Percentiles rank a stretch among this genome's conserved stretches.
These are phyloP conservation scores for Lachancea kluyveri DNA, from an alignment of 805 yeast genomes.

Conservation along the genomic window DNA sequence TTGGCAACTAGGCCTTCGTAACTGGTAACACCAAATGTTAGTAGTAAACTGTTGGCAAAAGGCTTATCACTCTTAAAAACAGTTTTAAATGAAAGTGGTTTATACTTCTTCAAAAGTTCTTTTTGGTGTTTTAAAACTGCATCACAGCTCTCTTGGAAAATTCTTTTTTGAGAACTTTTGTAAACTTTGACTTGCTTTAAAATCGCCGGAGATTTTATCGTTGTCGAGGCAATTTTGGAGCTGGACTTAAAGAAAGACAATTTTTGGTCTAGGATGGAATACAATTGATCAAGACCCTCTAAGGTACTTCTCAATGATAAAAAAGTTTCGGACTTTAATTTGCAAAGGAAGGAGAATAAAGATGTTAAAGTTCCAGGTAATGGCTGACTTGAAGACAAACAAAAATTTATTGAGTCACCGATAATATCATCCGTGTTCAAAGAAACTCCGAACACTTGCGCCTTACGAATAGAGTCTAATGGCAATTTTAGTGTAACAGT, in stretches of 20 bases:
- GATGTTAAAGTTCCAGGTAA: slow-evolving; percentile 42
- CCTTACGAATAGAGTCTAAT: slow-evolving; percentile 21
- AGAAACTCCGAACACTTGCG: slow-evolving; percentile 34
- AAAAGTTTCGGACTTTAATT: slow-evolving; percentile 40
- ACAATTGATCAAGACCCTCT: slow-evolving; percentile 54
- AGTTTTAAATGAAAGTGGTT: slow-evolving; percentile 45
- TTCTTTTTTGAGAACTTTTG: slow-evolving; percentile 41
- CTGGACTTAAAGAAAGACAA: slow-evolving; percentile 32
- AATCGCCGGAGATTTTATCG: slow-evolving; percentile 22
- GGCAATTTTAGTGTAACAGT: slow-evolving; percentile 56
- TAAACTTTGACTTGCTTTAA: slow-evolving; percentile 39
- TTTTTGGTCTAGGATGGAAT: slow-evolving; percentile 48
- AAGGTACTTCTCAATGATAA: slow-evolving; percentile 49
- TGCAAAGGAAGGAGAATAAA: slow-evolving; percentile 52
- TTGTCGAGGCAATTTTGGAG: slow-evolving; percentile 23
- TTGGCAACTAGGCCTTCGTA: slow-evolving; percentile 46
- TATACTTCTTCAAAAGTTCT: slow-evolving; percentile 42
- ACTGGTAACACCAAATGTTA: slow-evolving; percentile 50
- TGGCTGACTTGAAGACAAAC: slow-evolving; percentile 28
- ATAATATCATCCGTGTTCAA: slow-evolving; percentile 36
- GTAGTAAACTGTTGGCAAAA: slow-evolving; percentile 48
- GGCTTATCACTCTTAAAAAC: slow-evolving; percentile 48
- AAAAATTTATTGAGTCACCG: slow-evolving; percentile 35
- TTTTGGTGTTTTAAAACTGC: slow-evolving; percentile 20
- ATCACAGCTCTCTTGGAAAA: slow-evolving; percentile 42